Evolutionary conservation across 2,329 filamentous ascomycete genomes (phyloP).

Genomic region (Fusarium guadeloupense): DNA sequence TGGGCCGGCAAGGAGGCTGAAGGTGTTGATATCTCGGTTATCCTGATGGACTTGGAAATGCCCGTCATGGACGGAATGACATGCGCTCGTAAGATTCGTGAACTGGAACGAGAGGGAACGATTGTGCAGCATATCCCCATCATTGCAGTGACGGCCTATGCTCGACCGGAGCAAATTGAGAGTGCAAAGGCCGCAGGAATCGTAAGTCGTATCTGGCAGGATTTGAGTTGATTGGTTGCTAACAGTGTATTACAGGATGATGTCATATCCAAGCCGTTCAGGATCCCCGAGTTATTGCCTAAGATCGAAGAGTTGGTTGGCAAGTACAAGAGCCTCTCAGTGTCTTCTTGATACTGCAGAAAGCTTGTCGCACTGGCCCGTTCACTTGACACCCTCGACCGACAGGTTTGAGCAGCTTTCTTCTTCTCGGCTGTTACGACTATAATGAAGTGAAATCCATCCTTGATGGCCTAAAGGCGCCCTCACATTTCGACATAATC

Average conservation of each 20-base stretch:
- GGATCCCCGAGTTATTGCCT: slow-evolving; percentile 74
- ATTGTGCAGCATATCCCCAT: slow-evolving; percentile 76
- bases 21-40: slow-evolving; percentile 68
- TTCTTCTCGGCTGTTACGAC: slow-evolving; percentile 13
- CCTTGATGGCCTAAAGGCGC: slow-evolving; percentile 10
- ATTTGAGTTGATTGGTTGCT: neutral
- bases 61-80: slow-evolving; percentile 84
- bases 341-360: slow-evolving; percentile 24
- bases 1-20: slow-evolving; percentile 60
- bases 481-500: slow-evolving; percentile 30
- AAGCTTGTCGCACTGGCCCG: neutral
- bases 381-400: neutral
- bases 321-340: slow-evolving; percentile 50
- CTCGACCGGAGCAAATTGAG: slow-evolving; percentile 76
- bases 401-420: neutral
- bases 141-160: slow-evolving; percentile 86
- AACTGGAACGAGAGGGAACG: slow-evolving; percentile 69
- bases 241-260: slow-evolving; percentile 62
- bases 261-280: slow-evolving; percentile 82
- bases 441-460: slow-evolving; percentile 16
- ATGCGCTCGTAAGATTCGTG: slow-evolving; percentile 74
- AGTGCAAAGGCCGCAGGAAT: slow-evolving; percentile 78
- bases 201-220: slow-evolving; percentile 56
- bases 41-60: slow-evolving; percentile 87
- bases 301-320: slow-evolving; percentile 69